phyloP scores from a whole-genome alignment of 805 yeast species.

The Candida ovalis region DNA sequence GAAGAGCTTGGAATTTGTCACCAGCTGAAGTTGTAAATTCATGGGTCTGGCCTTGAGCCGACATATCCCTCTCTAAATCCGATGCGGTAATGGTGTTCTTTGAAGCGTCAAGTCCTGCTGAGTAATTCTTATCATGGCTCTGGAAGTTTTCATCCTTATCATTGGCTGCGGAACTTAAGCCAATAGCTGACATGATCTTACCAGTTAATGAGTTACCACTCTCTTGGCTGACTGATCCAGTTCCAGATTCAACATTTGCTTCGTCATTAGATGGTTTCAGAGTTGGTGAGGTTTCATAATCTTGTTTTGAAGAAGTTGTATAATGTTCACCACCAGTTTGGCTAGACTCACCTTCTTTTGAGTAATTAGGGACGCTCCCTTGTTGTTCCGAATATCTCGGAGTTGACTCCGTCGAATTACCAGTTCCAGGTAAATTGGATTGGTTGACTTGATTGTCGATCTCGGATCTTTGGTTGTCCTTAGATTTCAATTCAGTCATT shows the following conservation, averaged over 20 bases:
- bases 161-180: background rate
- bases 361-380: too few relatives aligned
- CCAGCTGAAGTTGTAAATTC: slow-evolving; percentile 7
- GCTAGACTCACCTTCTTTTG: too few relatives aligned
- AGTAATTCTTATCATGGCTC: background rate
- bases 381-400: background rate
- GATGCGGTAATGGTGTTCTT: slow-evolving; percentile 8
- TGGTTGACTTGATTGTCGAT: background rate
- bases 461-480: background rate
- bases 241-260: background rate
- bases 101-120: slow-evolving; percentile 6
- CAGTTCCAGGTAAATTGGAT: background rate
- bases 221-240: background rate
- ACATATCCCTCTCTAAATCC: slow-evolving; percentile 4
- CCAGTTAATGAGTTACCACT: background rate
- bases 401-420: background rate
- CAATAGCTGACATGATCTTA: slow-evolving; percentile 3
- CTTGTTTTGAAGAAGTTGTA: background rate
- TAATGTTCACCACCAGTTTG: too few relatives aligned
- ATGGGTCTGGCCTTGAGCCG: slow-evolving; percentile 5
- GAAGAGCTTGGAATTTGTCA: slow-evolving; percentile 12
- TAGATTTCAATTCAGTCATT: slow-evolving; percentile 10
- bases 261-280: slow-evolving; percentile 8
- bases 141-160: background rate
- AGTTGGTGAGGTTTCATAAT: slow-evolving; percentile 14